These are phyloP conservation scores for Lactarius quietus DNA, from an alignment of 768 basidiomycete species.

Conservation along the genomic window DNA sequence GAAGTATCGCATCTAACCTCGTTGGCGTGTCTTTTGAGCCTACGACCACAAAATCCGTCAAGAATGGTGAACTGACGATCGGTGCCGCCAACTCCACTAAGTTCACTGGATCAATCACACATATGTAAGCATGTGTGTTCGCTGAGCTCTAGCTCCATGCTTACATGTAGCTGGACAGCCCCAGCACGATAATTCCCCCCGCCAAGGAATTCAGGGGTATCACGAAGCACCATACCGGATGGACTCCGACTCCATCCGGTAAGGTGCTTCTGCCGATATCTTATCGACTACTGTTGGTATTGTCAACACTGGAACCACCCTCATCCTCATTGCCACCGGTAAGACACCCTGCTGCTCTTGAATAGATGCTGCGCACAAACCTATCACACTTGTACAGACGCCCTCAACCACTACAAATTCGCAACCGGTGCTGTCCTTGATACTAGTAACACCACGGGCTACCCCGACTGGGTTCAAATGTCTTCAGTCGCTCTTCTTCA, in stretches of 20 bases:
- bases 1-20: slow-evolving; percentile 28
- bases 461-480: slow-evolving; percentile 30
- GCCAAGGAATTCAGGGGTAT: slow-evolving; percentile 37
- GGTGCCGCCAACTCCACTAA: slow-evolving; percentile 35
- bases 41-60: slow-evolving; percentile 23
- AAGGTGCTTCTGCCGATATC: slow-evolving; percentile 30
- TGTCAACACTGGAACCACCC: slow-evolving; percentile 39
- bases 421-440: slow-evolving; percentile 35
- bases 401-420: slow-evolving; percentile 31
- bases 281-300: slow-evolving; percentile 33
- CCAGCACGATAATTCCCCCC: slow-evolving; percentile 34
- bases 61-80: slow-evolving; percentile 39
- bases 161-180: slow-evolving; percentile 21
- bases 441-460: slow-evolving; percentile 32
- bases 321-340: slow-evolving; percentile 34
- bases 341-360: slow-evolving; percentile 12
- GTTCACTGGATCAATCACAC: slow-evolving; percentile 34
- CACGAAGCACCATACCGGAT: too few relatives aligned
- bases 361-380: slow-evolving; percentile 23
- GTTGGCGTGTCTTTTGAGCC: slow-evolving; percentile 36
- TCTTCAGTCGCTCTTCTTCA: slow-evolving; percentile 36
- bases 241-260: slow-evolving; percentile 32
- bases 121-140: slow-evolving; percentile 26
- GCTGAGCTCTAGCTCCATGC: background rate
- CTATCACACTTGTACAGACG: slow-evolving; percentile 31